Conservation (phyloP, 257 asterid species). For the Salvia miltiorrhiza region DNA sequence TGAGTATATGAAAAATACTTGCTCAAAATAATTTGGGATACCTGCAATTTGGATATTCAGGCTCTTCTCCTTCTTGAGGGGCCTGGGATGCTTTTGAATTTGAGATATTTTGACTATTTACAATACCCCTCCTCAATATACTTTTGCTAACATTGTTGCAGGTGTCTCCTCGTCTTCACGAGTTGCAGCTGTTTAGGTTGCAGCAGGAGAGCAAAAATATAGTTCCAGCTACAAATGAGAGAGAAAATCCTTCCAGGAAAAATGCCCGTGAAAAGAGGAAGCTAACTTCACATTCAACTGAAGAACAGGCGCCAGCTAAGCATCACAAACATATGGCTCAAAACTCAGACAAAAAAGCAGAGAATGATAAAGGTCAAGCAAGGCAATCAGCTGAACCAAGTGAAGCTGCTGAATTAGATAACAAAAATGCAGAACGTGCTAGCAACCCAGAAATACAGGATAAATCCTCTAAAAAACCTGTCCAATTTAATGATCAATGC, state of each 20-base stretch:
- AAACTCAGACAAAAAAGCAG: conserved; percentile 32
- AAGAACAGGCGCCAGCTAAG: conserved; percentile 61
- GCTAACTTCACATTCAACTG: conserved; percentile 37
- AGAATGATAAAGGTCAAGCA: conserved; percentile 36
- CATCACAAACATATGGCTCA: conserved; percentile 54
- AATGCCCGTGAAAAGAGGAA: conserved; percentile 77
- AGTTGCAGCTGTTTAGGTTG: conserved; percentile 65
- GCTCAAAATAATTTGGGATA: background rate
- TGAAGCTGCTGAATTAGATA: conserved; percentile 35
- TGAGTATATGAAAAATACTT: background rate
- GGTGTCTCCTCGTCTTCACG: conserved; percentile 97
- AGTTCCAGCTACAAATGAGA: conserved; percentile 39
- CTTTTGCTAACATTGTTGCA: conserved; percentile 30
- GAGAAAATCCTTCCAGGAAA: conserved; percentile 45
- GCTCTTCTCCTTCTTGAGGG: background rate
- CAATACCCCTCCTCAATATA: conserved; percentile 1
- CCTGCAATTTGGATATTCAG: background rate
- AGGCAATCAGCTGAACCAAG: conserved; percentile 37
- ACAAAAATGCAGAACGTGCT: conserved; percentile 32
- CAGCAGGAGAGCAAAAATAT: conserved; percentile 70
- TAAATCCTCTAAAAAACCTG: conserved; percentile 41
- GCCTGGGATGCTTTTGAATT: background rate
- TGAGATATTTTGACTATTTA: background rate
- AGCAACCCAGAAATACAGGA: conserved; percentile 40
- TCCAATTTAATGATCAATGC: conserved; percentile 67